Percentiles rank a stretch among this genome's conserved stretches.
phyloP scores from a whole-genome alignment of 768 basidiomycete species.

The Xerocomus potaroensis region DNA sequence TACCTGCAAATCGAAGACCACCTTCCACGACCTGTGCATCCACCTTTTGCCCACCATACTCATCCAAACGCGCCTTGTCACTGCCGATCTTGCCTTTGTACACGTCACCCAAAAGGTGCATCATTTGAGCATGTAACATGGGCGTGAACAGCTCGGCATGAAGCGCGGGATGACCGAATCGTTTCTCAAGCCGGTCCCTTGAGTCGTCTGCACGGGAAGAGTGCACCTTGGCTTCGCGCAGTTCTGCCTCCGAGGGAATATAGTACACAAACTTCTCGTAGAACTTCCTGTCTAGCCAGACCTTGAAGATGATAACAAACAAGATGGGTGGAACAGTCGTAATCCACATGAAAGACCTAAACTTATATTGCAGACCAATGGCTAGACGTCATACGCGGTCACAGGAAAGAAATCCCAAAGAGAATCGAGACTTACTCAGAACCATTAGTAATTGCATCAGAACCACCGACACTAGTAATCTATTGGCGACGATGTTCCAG shows the following conservation, averaged over 20 bases:
- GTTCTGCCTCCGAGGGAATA: slow-evolving; percentile 76
- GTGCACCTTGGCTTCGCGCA: slow-evolving; percentile 68
- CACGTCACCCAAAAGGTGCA: slow-evolving; percentile 70
- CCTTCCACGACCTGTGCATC: slow-evolving; percentile 71
- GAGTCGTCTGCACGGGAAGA: slow-evolving; percentile 72
- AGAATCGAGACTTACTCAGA: slow-evolving; percentile 58
- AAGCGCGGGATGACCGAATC: slow-evolving; percentile 94
- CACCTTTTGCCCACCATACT: slow-evolving; percentile 76
- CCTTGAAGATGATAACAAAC: slow-evolving; percentile 76
- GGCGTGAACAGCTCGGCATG: slow-evolving; percentile 84
- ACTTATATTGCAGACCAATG: slow-evolving; percentile 77
- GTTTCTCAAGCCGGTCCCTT: slow-evolving; percentile 74
- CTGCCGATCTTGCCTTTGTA: slow-evolving; percentile 68
- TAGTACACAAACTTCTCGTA: slow-evolving; percentile 73
- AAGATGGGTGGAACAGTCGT: slow-evolving; percentile 85
- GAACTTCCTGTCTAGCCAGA: slow-evolving; percentile 71
- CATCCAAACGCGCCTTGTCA: slow-evolving; percentile 62
- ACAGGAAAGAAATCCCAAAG: background rate
- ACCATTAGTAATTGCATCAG: slow-evolving; percentile 88
- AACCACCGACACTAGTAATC: slow-evolving; percentile 70
- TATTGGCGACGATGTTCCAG: slow-evolving; percentile 93
- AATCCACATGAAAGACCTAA: slow-evolving; percentile 73
- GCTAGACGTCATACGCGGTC: slow-evolving; percentile 40
- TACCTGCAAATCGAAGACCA: slow-evolving; percentile 78
- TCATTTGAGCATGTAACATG: slow-evolving; percentile 83